phyloP scores from a whole-genome alignment of 2,329 filamentous ascomycete species.

The Aureobasidium sp. region DNA sequence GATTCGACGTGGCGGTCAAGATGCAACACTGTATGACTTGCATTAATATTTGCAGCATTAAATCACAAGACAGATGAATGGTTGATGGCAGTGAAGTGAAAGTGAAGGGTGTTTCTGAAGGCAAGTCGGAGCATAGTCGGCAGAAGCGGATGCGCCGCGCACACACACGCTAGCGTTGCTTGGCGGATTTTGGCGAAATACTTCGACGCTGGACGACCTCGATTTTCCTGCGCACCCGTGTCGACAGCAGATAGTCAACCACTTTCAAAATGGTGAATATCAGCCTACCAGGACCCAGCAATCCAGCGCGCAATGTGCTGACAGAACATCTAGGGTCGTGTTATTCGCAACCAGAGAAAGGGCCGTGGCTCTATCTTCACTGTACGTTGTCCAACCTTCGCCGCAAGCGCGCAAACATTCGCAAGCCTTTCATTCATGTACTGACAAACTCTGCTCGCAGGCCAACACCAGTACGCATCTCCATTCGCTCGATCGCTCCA shows the following conservation, averaged over 20 bases:
- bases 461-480: constrained; percentile 14
- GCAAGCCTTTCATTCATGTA: not conserved
- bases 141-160: not conserved
- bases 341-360: constrained; percentile 68
- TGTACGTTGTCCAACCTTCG: constrained; percentile 15
- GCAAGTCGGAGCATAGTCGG: not conserved
- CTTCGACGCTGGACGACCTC: not conserved
- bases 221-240: not conserved
- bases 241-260: constrained; percentile 6
- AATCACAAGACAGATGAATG: not conserved
- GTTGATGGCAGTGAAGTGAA: no score
- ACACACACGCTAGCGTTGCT: not conserved
- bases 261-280: constrained; percentile 7
- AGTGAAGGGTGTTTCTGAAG: not conserved
- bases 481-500: not conserved
- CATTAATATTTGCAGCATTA: not conserved
- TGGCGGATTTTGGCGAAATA: not conserved
- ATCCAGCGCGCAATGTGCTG: constrained; percentile 8
- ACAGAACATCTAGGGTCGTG: constrained; percentile 45
- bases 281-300: not conserved
- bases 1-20: no score
- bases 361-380: constrained; percentile 73
- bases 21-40: no score
- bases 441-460: constrained; percentile 35
- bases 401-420: not conserved